Conservation (phyloP, 176 grass and related monocot genomes). For the Carex pumila region DNA sequence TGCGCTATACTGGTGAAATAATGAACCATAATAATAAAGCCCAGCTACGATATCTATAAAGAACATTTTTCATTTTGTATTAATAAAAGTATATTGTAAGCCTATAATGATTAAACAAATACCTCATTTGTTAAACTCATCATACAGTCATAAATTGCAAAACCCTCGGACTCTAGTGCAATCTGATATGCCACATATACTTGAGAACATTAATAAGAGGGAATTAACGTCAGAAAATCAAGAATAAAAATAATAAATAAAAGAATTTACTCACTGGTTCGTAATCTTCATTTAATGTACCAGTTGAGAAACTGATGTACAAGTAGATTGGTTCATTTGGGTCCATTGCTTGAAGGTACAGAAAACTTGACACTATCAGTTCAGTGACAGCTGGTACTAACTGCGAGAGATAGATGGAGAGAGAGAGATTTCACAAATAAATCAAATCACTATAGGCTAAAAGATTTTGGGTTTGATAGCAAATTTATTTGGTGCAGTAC, state of each 20-base stretch:
- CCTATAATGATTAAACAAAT: not conserved
- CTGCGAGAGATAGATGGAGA: constrained; percentile 30
- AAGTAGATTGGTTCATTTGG: constrained; percentile 78
- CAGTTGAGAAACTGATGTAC: constrained; percentile 71
- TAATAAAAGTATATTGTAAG: not conserved
- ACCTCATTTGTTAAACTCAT: constrained; percentile 92
- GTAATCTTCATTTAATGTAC: constrained; percentile 79
- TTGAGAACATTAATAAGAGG: not conserved
- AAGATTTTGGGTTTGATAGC: not conserved
- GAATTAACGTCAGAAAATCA: not conserved
- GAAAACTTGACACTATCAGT: constrained; percentile 64
- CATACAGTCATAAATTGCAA: constrained; percentile 96
- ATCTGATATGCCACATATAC: constrained; percentile 38
- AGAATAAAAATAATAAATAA: constrained; percentile 6
- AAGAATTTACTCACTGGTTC: constrained; percentile 63
- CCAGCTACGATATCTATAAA: not conserved
- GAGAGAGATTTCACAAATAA: constrained; percentile 3
- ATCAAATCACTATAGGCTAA: not conserved
- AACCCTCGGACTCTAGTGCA: constrained; percentile 88
- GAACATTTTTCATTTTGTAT: not conserved
- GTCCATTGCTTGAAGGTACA: constrained; percentile 96
- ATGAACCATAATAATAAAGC: not conserved
- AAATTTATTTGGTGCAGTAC: not conserved
- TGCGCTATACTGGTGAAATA: not conserved
- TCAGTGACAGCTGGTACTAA: constrained; percentile 87